phyloP scores from a whole-genome alignment of 2,329 filamentous ascomycete species.

The Penicillium freii region DNA sequence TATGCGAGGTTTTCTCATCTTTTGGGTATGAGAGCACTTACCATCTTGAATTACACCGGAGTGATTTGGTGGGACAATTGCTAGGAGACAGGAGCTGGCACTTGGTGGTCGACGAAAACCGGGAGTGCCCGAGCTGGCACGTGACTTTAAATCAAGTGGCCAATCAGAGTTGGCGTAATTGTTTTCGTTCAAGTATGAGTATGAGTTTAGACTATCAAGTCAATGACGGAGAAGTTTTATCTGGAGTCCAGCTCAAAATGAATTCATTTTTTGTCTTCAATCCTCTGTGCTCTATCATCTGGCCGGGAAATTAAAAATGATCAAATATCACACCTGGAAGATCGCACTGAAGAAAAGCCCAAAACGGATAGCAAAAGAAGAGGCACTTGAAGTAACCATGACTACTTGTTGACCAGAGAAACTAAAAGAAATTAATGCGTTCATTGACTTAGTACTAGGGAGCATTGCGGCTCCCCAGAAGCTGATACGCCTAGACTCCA shows the following conservation, averaged over 20 bases:
- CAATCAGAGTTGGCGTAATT: constrained; percentile 29
- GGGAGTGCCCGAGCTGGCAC: constrained; percentile 29
- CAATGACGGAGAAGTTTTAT: not conserved
- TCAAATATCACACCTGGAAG: too few species aligned
- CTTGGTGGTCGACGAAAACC: constrained; percentile 36
- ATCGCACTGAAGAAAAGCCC: not conserved
- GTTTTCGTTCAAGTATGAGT: not conserved
- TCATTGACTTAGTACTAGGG: not conserved
- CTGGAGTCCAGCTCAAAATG: not conserved
- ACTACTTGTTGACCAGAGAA: not conserved
- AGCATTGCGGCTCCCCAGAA: not conserved
- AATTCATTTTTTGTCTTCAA: not conserved
- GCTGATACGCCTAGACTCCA: constrained; percentile 2
- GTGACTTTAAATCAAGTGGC: constrained; percentile 20
- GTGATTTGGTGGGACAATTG: constrained; percentile 28
- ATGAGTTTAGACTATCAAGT: not conserved
- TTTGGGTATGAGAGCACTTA: constrained; percentile 17
- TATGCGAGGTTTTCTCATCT: too few species aligned
- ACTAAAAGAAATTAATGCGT: not conserved
- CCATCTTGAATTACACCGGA: constrained; percentile 32
- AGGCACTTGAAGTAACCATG: not conserved
- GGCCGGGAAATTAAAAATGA: too few species aligned
- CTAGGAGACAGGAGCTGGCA: constrained; percentile 24
- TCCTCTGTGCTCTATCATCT: not conserved
- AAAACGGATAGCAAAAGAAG: not conserved